Conservation (phyloP, 2,329 filamentous ascomycete species). For the Penicillium fuscoglaucum region DNA sequence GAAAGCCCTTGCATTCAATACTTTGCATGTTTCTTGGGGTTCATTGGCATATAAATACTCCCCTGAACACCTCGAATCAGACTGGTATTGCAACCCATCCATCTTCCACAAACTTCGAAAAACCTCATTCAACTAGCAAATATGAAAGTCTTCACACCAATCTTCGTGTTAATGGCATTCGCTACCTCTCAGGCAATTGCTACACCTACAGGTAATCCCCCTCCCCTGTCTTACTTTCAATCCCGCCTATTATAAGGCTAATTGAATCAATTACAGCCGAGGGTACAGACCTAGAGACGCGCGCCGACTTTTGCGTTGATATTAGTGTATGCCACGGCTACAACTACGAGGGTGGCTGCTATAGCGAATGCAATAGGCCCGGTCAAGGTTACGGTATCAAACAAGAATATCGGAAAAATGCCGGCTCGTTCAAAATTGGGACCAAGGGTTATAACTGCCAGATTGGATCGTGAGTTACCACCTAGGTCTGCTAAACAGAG, state of each 20-base stretch:
- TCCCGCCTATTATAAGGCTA: neutral
- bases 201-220: neutral
- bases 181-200: neutral
- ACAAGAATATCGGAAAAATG: neutral
- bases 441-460: neutral
- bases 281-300: neutral
- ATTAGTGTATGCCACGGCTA: neutral
- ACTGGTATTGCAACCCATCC: neutral
- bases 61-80: neutral
- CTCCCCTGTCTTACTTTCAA: neutral
- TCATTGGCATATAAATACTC: neutral
- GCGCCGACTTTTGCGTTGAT: neutral
- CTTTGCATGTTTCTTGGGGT: neutral
- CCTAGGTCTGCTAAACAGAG: neutral
- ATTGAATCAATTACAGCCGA: neutral
- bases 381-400: neutral
- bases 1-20: neutral
- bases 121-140: neutral
- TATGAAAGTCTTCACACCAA: neutral
- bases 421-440: neutral
- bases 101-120: neutral
- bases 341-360: neutral
- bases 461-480: neutral
- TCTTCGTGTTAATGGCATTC: neutral
- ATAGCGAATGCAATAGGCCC: neutral